Base-by-base conservation (phyloP, 768 basidiomycete genomes). In the Mycena vulgaris region DNA sequence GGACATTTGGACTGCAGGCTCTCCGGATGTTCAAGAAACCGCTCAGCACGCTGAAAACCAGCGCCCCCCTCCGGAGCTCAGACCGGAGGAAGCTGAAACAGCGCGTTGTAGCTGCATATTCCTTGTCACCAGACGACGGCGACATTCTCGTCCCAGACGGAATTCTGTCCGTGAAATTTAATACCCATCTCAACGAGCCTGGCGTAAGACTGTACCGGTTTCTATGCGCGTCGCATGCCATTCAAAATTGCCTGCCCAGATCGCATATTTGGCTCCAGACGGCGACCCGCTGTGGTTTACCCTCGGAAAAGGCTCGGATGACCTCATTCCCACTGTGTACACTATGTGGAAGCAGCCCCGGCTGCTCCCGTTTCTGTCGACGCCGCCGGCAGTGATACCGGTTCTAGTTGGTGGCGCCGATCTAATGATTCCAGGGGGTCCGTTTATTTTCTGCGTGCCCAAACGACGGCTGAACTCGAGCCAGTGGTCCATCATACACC, bases 391-490 rank as follows among this genome's bases (percentile, higher is more conserved):
- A 25, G 69, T 70, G n/a, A 88, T 95, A 40, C 91, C 91, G 1
- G 84, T 91, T 28, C 85, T 96, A 16, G 82, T 89, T 4, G 89
- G 89, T 13, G 95, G 95, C n/a, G 93, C 95, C 0, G 94, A 96
- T 81, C 86, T 96, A 10, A 95, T 96, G 94, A 90, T 93, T 37
- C 93, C 95, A 5, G 95, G 94, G 80, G 93, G 93, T 92, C 76
- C 76, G 90, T 83, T 33, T 11, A 30, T 47, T 48, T 48, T 48
- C 1, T 27, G 19, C 25, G 21, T 19, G 28, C 48, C 21, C 40
- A 52, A 68, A 57, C 39, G 66, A 64, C 47, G 63, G 62, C 53
- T 66, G 42, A 63, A 52, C 69, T 75, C 78, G 85, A 85, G 84
- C 77, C 77, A 93, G 92, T 94, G 69, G 82, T 92, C 48, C 86